Base-by-base conservation (phyloP, 495 filamentous ascomycete genomes). In the Staphylotrichum longicolle region DNA sequence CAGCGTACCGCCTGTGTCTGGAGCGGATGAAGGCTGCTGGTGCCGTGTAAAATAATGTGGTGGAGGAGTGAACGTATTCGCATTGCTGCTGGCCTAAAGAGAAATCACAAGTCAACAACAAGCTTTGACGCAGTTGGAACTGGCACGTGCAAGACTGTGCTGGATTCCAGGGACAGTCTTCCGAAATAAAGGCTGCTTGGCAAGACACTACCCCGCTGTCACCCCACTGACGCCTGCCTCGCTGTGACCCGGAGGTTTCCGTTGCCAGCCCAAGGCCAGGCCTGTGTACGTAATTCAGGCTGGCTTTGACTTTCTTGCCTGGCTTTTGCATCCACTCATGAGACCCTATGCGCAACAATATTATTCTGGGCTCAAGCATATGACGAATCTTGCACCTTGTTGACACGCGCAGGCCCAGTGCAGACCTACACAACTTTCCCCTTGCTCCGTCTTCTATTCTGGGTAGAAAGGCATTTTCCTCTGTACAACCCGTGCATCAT, bases 11-110 rank as follows among this genome's bases (percentile, higher is more conserved):
- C 54, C 64, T 67, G 53, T 88, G 85, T 66, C 87, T 88, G 75
- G 80, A 85, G 73, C 75, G 84, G 42, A 87, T 87, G 84, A 84
- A 81, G 66, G 80, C 77, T 59, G 80, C 78, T 59, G 83, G 81
- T 30, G 69, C 78, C 39, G 67, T 77, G 68, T 82, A 76, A 41
- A 39, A 10, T 20, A 47, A 56, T 33, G 20, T 11, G 15, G 7
- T 14, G 3, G 60, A 37, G 12, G 34, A 14, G 32, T 7, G 40
- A 56, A 27, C 20, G 20, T 27, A 27, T 27, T 27, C 20, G 20
- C 20, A 27, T 27, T 27, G 20, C 20, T 27, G 20, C 20, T 27
- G 20, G 20, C 20, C 20, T 0, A 27, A 27, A 1, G 20, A 27
- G 20, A 1, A 27, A 27, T 27, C 20, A 27, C 20, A 27, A 27